Conservation (phyloP, 192 early-diverging fungal genomes). For the Backusella mclennaniae region DNA sequence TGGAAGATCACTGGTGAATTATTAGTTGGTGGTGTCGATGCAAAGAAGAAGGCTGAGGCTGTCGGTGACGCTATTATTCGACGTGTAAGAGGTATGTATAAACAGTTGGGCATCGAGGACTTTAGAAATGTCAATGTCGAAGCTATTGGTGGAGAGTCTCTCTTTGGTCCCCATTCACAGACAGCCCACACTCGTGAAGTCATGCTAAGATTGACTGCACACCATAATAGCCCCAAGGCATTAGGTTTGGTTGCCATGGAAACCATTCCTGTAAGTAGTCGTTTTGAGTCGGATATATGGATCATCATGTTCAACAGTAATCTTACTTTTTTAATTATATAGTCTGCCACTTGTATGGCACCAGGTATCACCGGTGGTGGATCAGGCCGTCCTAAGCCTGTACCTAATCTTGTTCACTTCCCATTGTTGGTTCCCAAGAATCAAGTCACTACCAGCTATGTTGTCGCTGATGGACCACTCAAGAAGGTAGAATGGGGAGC, state of each 20-base stretch:
- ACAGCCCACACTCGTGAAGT: constrained; percentile 41
- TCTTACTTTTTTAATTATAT: not conserved
- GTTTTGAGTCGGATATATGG: not conserved
- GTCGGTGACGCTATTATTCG: constrained; percentile 57
- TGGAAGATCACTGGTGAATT: constrained; percentile 59
- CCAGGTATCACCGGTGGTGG: constrained; percentile 58
- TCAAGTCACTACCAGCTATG: constrained; percentile 36
- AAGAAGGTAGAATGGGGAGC: constrained; percentile 27
- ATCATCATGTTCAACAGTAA: not conserved
- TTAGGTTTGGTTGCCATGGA: constrained; percentile 49
- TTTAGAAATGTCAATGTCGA: constrained; percentile 57
- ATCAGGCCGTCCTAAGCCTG: constrained; percentile 53
- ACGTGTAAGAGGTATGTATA: constrained; percentile 42
- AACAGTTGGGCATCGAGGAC: constrained; percentile 44
- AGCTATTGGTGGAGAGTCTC: constrained; percentile 55
- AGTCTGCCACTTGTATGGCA: constrained; percentile 57
- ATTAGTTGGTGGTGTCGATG: constrained; percentile 60
- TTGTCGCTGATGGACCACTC: constrained; percentile 32
- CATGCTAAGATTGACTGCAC: constrained; percentile 43
- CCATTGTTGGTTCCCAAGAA: constrained; percentile 55
- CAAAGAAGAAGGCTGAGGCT: constrained; percentile 45
- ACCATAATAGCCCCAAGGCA: constrained; percentile 43
- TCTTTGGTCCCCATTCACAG: constrained; percentile 39
- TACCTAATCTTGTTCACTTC: constrained; percentile 61
- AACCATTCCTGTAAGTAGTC: constrained; percentile 40